Base-by-base conservation (phyloP, 2,329 filamentous ascomycete species). In the Botryotinia globosa region DNA sequence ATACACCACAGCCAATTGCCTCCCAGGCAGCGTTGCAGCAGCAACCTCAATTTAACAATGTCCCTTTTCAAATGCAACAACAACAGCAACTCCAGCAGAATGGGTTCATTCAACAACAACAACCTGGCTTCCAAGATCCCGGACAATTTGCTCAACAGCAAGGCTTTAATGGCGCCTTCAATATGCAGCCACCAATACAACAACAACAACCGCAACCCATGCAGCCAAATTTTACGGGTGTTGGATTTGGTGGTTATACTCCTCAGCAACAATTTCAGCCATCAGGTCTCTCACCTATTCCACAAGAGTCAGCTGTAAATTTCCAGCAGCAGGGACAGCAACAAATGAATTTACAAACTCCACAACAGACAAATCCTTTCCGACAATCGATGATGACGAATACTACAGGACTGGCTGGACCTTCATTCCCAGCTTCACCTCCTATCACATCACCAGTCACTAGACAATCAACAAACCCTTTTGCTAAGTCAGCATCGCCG, bases 331-430 rank as follows among this genome's bases (percentile, higher is more conserved):
- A 81, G 18, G 74, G 81, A 78, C 85, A 78, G 79, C 81, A 75
- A 77, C 85, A 81, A 80, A 84, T 74, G 82, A 79, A 77, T 71
- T 79, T 68, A 79, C 85, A 75, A 82, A 84, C 82, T 78, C 84
- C 82, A 37, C 88, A 90, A 78, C 90, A 85, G 34, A 97, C 94
- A 12, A 99, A 99, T 80, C 96, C 96, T 0, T 99, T 99, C 88
- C 88, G 96, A 59, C 92, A 94, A 80, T 98, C 95, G 1, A 95
- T 95, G 90, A 85, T 97, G 83, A 86, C 87, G 79, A 74, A 78
- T 65, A 82, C 83, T 32, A 88, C 89, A 12, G 87, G 87, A 64
- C 81, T 84, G 76, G 77, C 82, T 59, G 79, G 80, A 44, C 80
- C 83, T 37, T 78, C 80, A 69, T 81, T 84, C 73, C 80, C 84